A percentile compares a stretch with the other conserved stretches of the same genome.
Conservation (phyloP, 495 filamentous ascomycete genomes). For the Pyronema omphalodes region DNA sequence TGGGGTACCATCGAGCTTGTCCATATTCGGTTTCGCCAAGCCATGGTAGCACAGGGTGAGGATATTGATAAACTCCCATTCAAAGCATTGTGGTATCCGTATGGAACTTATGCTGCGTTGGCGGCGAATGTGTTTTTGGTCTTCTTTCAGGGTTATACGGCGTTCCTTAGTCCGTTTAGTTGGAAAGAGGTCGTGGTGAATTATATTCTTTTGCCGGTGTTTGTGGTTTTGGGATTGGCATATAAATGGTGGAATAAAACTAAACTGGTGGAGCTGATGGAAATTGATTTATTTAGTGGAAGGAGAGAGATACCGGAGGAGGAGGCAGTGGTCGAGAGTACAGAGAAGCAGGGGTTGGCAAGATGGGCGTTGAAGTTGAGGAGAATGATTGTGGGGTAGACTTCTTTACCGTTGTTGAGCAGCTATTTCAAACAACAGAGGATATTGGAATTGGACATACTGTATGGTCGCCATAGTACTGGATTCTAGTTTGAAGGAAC, state of each 20-base stretch:
- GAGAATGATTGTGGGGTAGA: too few species aligned
- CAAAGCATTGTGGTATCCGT: slow-evolving; percentile 40
- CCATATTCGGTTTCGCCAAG: slow-evolving; percentile 48
- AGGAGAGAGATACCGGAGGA: too few species aligned
- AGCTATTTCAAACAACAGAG: too few species aligned
- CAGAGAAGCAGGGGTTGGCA: too few species aligned
- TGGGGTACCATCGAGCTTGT: slow-evolving; percentile 47
- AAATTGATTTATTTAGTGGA: slow-evolving; percentile 30
- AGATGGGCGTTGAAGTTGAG: too few species aligned
- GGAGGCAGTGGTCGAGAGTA: too few species aligned
- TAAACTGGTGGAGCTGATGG: slow-evolving; percentile 30
- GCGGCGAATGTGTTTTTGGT: slow-evolving; percentile 43
- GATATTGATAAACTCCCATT: slow-evolving; percentile 36
- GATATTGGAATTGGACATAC: too few species aligned
- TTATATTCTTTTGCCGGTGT: slow-evolving; percentile 50
- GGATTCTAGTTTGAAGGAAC: too few species aligned
- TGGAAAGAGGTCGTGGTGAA: slow-evolving; percentile 44
- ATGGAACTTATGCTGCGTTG: slow-evolving; percentile 42
- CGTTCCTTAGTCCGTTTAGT: slow-evolving; percentile 37
- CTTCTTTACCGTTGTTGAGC: too few species aligned
- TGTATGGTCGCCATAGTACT: too few species aligned
- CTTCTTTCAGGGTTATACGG: slow-evolving; percentile 44
- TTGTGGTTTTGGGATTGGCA: slow-evolving; percentile 36
- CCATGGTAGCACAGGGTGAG: slow-evolving; percentile 38
- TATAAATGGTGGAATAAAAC: slow-evolving; percentile 46